Percentiles rank a stretch among this genome's conserved stretches.
phyloP scores from a whole-genome alignment of 2,329 filamentous ascomycete genomes.

The Lizonia empirigonia region DNA sequence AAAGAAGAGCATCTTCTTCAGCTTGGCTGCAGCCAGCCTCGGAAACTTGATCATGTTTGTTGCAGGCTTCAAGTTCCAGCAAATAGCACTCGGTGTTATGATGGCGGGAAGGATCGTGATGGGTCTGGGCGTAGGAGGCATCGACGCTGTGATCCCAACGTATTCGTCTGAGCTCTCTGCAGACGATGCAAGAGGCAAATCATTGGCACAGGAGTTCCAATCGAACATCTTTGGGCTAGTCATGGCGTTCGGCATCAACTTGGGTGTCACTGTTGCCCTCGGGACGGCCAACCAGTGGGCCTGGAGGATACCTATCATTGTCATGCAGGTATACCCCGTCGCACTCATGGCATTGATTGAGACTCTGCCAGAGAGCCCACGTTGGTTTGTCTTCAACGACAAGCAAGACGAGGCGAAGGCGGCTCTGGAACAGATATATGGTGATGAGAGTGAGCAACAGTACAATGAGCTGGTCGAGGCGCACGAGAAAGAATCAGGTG shows the following conservation, averaged over 20 bases:
- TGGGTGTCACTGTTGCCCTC: slow-evolving; percentile 58
- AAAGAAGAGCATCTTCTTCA: slow-evolving; percentile 62
- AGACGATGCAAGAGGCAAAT: slow-evolving; percentile 63
- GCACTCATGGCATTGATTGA: slow-evolving; percentile 60
- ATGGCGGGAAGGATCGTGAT: slow-evolving; percentile 59
- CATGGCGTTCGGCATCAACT: slow-evolving; percentile 65
- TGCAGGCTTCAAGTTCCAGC: slow-evolving; percentile 55
- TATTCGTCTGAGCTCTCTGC: slow-evolving; percentile 63
- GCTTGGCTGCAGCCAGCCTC: slow-evolving; percentile 58
- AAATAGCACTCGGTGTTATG: slow-evolving; percentile 55
- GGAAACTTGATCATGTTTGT: slow-evolving; percentile 67
- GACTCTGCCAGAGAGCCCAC: slow-evolving; percentile 61
- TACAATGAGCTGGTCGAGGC: slow-evolving; percentile 58
- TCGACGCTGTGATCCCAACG: slow-evolving; percentile 65
- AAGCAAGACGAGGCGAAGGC: slow-evolving; percentile 57
- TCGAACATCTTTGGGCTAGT: slow-evolving; percentile 67
- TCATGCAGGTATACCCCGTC: slow-evolving; percentile 65
- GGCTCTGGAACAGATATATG: slow-evolving; percentile 57
- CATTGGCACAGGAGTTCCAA: slow-evolving; percentile 67
- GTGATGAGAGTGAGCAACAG: slow-evolving; percentile 56
- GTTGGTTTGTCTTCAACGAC: slow-evolving; percentile 62
- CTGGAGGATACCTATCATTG: slow-evolving; percentile 65
- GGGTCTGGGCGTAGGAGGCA: slow-evolving; percentile 64
- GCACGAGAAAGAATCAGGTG: slow-evolving; percentile 57
- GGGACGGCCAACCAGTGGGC: slow-evolving; percentile 65